A percentile compares a stretch with the other conserved stretches of the same genome.
phyloP scores from a whole-genome alignment of 2,329 filamentous ascomycete genomes.

The Phoma sp. region DNA sequence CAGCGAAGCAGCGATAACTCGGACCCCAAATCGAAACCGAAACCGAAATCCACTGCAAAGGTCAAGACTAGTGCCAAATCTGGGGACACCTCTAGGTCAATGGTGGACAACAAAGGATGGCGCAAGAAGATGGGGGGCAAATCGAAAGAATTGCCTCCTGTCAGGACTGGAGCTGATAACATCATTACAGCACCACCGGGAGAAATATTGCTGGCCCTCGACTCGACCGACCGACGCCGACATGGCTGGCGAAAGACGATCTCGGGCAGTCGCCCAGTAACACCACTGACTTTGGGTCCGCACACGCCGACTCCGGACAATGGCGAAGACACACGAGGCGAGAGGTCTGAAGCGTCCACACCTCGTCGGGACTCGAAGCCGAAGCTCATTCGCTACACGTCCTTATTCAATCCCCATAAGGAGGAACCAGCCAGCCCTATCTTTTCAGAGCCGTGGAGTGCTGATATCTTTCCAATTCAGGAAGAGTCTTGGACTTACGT shows the following conservation, averaged over 20 bases:
- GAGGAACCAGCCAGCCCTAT: conserved; percentile 27
- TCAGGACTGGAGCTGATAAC: conserved; percentile 15
- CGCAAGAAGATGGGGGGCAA: conserved; percentile 31
- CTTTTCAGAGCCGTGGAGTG: conserved; percentile 40
- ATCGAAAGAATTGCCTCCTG: conserved; percentile 18
- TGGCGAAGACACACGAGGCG: conserved; percentile 33
- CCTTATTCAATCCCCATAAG: conserved; percentile 38
- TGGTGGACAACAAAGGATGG: conserved; percentile 29
- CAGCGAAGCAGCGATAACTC: neutral
- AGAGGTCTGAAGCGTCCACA: conserved; percentile 39
- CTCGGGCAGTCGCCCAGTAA: conserved; percentile 30
- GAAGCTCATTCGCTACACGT: conserved; percentile 51
- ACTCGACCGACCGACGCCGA: conserved; percentile 26
- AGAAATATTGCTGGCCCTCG: conserved; percentile 7
- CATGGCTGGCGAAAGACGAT: conserved; percentile 36
- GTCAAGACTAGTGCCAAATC: neutral
- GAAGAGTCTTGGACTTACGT: conserved; percentile 21
- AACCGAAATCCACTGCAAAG: neutral
- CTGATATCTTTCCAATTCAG: conserved; percentile 21
- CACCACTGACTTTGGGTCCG: conserved; percentile 23
- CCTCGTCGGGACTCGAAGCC: conserved; percentile 48
- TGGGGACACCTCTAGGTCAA: neutral
- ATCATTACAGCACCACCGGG: neutral
- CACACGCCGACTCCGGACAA: conserved; percentile 34
- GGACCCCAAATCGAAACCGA: neutral